Conservation (phyloP, 441 rosid genomes). For the Oxalis stricta region DNA sequence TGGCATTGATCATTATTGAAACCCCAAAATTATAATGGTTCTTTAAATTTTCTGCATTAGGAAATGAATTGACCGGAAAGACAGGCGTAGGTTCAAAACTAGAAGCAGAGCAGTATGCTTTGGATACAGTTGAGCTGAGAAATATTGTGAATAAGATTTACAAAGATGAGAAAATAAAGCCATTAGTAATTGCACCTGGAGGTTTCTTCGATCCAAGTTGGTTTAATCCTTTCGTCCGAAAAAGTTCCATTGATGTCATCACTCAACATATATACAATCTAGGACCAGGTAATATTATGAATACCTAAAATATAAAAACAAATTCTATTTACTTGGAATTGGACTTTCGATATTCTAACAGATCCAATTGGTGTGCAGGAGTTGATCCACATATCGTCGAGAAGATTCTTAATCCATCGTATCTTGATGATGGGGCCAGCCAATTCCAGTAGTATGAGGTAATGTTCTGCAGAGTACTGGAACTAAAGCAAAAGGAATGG, state of each 20-base stretch:
- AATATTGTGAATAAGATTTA: conserved; percentile 40
- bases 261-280: conserved; percentile 93
- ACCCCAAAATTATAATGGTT: no score
- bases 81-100: conserved; percentile 73
- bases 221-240: conserved; percentile 47
- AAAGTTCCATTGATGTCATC: conserved; percentile 38
- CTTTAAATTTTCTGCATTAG: conserved; percentile 20
- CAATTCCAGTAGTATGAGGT: conserved; percentile 44
- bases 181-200: conserved; percentile 70
- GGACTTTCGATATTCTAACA: conserved; percentile 5
- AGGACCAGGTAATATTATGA: conserved; percentile 79
- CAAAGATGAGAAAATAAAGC: conserved; percentile 30
- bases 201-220: conserved; percentile 71
- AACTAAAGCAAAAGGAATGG: conserved; percentile 68
- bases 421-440: conserved; percentile 43
- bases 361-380: conserved; percentile 23
- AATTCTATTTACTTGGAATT: not conserved
- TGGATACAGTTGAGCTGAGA: conserved; percentile 43
- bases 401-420: conserved; percentile 62
- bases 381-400: conserved; percentile 65
- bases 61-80: conserved; percentile 74
- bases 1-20: not conserved
- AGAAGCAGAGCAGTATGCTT: conserved; percentile 59
- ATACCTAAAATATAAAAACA: not conserved
- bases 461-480: conserved; percentile 32